A percentile compares a stretch with the other conserved stretches of the same genome.
These are phyloP conservation scores for Nothopassalora personata DNA, from an alignment of 2,329 filamentous ascomycete genomes.

Conservation along the genomic window DNA sequence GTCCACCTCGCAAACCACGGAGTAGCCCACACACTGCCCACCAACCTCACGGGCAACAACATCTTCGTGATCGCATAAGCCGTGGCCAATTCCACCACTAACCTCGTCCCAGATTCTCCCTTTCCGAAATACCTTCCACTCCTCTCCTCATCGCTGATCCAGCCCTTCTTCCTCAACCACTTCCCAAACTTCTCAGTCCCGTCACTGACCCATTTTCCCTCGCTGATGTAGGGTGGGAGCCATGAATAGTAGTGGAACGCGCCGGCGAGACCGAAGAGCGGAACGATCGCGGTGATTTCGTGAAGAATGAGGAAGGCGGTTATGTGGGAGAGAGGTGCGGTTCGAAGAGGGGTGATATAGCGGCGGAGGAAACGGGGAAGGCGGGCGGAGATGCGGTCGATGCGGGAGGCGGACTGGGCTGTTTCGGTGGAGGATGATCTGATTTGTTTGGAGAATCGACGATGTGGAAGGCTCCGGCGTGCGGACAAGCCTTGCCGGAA, in stretches of 20 bases:
- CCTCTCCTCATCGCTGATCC: conserved; percentile 55
- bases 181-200: conserved; percentile 69
- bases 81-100: conserved; percentile 66
- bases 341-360: conserved; percentile 64
- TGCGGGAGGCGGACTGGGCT: conserved; percentile 16
- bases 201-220: conserved; percentile 51
- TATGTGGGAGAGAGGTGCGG: conserved; percentile 75
- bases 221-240: conserved; percentile 56
- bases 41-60: conserved; percentile 69
- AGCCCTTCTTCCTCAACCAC: conserved; percentile 74
- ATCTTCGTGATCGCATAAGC: conserved; percentile 89
- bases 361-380: conserved; percentile 62
- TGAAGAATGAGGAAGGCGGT: conserved; percentile 84
- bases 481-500: background rate
- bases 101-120: conserved; percentile 45
- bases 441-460: background rate
- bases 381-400: conserved; percentile 28
- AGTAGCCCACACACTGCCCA: conserved; percentile 77
- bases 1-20: conserved; percentile 80
- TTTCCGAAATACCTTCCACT: conserved; percentile 35
- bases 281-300: conserved; percentile 81
- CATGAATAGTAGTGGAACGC: conserved; percentile 75
- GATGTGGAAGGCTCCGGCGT: background rate
- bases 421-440: background rate
- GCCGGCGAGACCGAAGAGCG: conserved; percentile 67